Evolutionary conservation across 23 red algal genomes (phyloP), one percentile per base, ranked within the genome.

Genomic region (Gracilariopsis chorda): DNA sequence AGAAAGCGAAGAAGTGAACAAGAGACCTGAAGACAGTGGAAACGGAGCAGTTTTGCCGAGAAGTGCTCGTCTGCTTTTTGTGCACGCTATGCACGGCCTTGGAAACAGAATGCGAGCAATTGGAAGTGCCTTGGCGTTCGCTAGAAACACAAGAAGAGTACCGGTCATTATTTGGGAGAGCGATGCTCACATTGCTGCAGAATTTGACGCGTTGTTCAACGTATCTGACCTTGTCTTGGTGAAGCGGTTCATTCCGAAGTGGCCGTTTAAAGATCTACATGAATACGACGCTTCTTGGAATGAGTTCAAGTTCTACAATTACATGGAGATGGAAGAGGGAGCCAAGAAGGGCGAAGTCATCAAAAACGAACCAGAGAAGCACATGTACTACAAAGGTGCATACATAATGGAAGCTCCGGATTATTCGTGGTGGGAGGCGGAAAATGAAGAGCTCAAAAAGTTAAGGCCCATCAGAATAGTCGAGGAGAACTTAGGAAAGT

Each of bases 391-490:
- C 81, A 95, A 95, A 57, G 75, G 85, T 12, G 84, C 93, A 0
- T 95, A 90, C 49, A 78, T 95, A 12, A 86, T 95, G 84, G 81
- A 95, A 64, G 86, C 93, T 5, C 92, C 92, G 34, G 85, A 89
- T 3, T 86, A 69, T 42, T 91, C 80, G 40, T 91, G 78, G 73
- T 95, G 93, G 93, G 93, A 95, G 11, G 55, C 39, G 20, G 93
- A 83, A 42, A 95, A 95, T 84, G 78, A 84, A 53, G 48, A 95
- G 36, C 68, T 95, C 2, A 82, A 80, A 40, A 78, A 69, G 36
- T 58, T 95, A 2, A 8, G 76, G 36, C 93, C 93, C 20, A 78
- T 95, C 8, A 32, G 41, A 78, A 77, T 78, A 48, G 84, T 95
- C 4, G 40, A 51, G 34, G 27, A 74, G 2, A 32, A 51, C 0